Evolutionary conservation across 2,329 filamentous ascomycete species (phyloP).

Genomic region (Diplodia scrobiculata): DNA sequence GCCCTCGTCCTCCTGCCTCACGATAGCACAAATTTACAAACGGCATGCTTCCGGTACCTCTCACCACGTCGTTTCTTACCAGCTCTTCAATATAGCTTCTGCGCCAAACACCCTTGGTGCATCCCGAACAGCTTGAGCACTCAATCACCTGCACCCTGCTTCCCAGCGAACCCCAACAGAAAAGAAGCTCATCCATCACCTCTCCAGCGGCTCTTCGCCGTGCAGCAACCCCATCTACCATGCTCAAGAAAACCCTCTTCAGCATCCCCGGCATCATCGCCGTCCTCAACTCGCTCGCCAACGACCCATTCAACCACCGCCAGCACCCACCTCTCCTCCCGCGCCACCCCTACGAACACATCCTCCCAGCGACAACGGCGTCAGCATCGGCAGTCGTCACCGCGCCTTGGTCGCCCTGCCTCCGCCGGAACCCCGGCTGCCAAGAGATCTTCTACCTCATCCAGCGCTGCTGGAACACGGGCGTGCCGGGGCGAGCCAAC

Average conservation of each 20-base stretch:
- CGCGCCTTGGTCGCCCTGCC: not conserved
- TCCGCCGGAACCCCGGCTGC: not conserved
- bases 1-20: not conserved
- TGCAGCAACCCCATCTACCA: too few relatives aligned
- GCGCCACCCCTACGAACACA: not conserved
- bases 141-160: not conserved
- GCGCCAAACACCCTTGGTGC: not conserved
- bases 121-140: not conserved
- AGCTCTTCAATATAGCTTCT: not conserved
- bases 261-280: too few relatives aligned
- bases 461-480: slow-evolving; percentile 24
- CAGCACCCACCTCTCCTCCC: too few relatives aligned
- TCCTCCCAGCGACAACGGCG: too few relatives aligned
- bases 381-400: not conserved
- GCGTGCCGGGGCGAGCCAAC: not conserved
- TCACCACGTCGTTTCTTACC: not conserved
- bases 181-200: not conserved
- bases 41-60: not conserved
- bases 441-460: slow-evolving; percentile 2
- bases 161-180: not conserved
- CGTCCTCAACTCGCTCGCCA: too few relatives aligned
- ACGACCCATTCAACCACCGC: too few relatives aligned
- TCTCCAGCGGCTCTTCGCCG: too few relatives aligned
- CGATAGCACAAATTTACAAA: not conserved
- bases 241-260: too few relatives aligned